These are phyloP conservation scores for Strigomonas galati DNA, from an alignment of 208 protist genomes.

Conservation along the genomic window DNA sequence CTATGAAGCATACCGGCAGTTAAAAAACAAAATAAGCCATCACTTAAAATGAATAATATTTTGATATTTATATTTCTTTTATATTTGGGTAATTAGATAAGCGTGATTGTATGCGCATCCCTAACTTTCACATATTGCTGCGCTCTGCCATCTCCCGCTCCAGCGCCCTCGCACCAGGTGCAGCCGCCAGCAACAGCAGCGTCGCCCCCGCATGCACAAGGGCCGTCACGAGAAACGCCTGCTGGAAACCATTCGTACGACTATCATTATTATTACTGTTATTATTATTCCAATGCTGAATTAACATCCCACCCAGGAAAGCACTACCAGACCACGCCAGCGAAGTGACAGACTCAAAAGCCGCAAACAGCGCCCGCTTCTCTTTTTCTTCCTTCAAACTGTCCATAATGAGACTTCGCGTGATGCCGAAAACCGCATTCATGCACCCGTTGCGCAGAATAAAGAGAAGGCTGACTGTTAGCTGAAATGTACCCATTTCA, in stretches of 20 bases:
- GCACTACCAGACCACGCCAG: slow-evolving; percentile 65
- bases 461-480: slow-evolving; percentile 26
- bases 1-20: too few species aligned
- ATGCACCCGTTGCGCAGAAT: slow-evolving; percentile 52
- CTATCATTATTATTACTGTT: too few species aligned
- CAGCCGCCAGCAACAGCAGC: slow-evolving; percentile 35
- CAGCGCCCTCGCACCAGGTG: slow-evolving; percentile 23
- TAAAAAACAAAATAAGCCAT: too few species aligned
- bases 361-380: slow-evolving; percentile 8
- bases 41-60: too few species aligned
- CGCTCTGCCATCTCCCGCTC: slow-evolving; percentile 23
- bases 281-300: background rate
- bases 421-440: slow-evolving; percentile 57
- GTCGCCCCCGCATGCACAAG: slow-evolving; percentile 35
- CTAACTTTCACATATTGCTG: slow-evolving; percentile 4
- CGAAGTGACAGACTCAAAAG: slow-evolving; percentile 57
- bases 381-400: slow-evolving; percentile 30
- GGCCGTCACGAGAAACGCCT: slow-evolving; percentile 45
- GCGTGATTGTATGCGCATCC: background rate
- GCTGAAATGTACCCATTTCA: slow-evolving; percentile 2
- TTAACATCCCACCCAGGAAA: slow-evolving; percentile 44
- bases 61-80: too few species aligned
- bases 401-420: slow-evolving; percentile 73
- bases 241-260: slow-evolving; percentile 28
- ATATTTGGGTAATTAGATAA: background rate